Conservation (phyloP, 495 filamentous ascomycete genomes). For the Penicillium egyptiacum region DNA sequence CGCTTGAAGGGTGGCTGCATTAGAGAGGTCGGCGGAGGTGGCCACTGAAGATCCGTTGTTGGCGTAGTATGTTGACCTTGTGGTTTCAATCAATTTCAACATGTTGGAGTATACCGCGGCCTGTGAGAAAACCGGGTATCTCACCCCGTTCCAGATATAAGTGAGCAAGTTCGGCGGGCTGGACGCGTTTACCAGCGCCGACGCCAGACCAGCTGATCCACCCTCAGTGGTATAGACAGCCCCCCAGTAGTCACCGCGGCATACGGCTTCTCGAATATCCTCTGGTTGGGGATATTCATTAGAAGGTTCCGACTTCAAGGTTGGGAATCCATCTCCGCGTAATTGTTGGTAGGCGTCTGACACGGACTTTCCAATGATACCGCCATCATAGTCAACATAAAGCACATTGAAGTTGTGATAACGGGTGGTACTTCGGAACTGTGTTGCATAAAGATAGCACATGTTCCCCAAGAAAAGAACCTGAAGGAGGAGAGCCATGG, state of each 20-base stretch:
- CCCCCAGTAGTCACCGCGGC: conserved; percentile 40
- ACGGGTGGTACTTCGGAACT: conserved; percentile 2
- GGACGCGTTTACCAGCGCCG: conserved; percentile 10
- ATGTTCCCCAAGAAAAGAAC: conserved; percentile 6
- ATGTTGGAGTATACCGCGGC: conserved; percentile 27
- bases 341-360: conserved; percentile 36
- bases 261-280: conserved; percentile 34
- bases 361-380: conserved; percentile 39
- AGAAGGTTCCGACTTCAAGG: conserved; percentile 23
- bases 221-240: conserved; percentile 32
- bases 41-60: conserved; percentile 30
- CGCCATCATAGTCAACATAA: conserved; percentile 49
- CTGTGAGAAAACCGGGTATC: conserved; percentile 41
- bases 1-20: conserved; percentile 26
- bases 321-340: conserved; percentile 32
- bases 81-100: conserved; percentile 24
- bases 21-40: conserved; percentile 15
- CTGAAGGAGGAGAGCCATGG: conserved; percentile 2
- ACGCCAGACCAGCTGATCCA: conserved; percentile 21
- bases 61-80: conserved; percentile 30
- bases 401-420: conserved; percentile 30
- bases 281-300: conserved; percentile 18
- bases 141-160: conserved; percentile 48
- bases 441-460: conserved; percentile 12
- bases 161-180: conserved; percentile 27